A percentile compares a stretch with the other conserved stretches of the same genome.
Conservation (phyloP, 75 land plant genomes). For the Isoetes taiwanensis region DNA sequence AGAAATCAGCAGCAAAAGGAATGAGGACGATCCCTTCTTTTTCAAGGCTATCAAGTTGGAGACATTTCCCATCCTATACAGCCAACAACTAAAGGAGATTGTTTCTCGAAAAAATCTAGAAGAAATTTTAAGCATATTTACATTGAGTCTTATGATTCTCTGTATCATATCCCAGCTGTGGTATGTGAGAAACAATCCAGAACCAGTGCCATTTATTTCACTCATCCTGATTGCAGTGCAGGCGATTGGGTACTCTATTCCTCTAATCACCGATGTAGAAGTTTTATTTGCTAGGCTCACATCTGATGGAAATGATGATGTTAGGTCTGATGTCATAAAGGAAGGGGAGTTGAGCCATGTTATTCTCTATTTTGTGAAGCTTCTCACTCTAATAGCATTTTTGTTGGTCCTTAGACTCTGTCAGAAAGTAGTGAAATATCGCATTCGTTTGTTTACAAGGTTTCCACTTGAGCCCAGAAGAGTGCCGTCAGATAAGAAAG, state of each 20-base stretch:
- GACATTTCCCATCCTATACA: constrained; percentile 49
- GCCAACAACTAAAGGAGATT: constrained; percentile 40
- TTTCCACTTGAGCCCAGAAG: constrained; percentile 35
- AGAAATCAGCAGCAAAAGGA: constrained; percentile 38
- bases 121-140: constrained; percentile 31
- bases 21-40: constrained; percentile 33
- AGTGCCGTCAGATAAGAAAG: constrained; percentile 44
- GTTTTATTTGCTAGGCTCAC: constrained; percentile 32
- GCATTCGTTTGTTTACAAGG: constrained; percentile 32
- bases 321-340: neutral
- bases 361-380: constrained; percentile 38
- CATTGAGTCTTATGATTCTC: constrained; percentile 35
- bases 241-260: constrained; percentile 51
- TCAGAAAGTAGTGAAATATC: constrained; percentile 47
- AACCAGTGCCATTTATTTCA: constrained; percentile 43
- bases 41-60: constrained; percentile 31
- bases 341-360: constrained; percentile 16
- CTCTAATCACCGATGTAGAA: constrained; percentile 55
- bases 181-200: constrained; percentile 26
- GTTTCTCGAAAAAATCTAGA: constrained; percentile 44
- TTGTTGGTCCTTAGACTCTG: constrained; percentile 41
- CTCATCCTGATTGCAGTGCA: constrained; percentile 61
- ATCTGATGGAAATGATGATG: constrained; percentile 13
- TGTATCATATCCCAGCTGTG: constrained; percentile 41
- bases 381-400: constrained; percentile 39